Base-by-base conservation (phyloP, 371 early-diverging fungal genomes). In the Mortierella sp. region DNA sequence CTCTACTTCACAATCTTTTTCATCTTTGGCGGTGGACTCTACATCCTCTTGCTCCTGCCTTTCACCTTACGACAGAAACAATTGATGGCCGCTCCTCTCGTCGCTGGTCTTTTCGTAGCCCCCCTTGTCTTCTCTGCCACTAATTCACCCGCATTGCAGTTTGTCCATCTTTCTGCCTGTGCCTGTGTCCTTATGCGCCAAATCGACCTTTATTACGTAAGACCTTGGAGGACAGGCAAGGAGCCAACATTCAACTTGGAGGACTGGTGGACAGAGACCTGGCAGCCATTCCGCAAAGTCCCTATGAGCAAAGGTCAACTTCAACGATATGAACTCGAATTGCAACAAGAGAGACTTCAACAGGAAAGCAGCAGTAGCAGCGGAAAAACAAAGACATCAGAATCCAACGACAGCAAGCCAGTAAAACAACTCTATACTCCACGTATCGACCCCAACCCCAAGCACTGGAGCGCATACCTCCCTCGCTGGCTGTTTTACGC, bases 251-350 rank as follows among this genome's bases (percentile, higher is more conserved):
- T 80, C 52, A 74, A 74, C 50, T 52, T 74, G 11, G 80, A 80
- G 36, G 80, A 80, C 48, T 80, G 80, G 80, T 74, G 63, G 65
- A 48, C 58, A 19, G 80, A 80, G 69, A 52, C 61, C 62, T 80
- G 80, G 80, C 61, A 64, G 45, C 80, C 80, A 65, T 80, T 80
- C 75, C 80, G 80, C 40, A 80, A 80, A 57, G 59, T 80, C 8
- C 80, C 80, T 38, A 63, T 80, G 72, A 74, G 62, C 58, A 80
- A 80, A 55, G 72, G 71, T 16, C 80, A 80, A 45, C 66, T 80
- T 36, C 75, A 80, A 36, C 68, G 72, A 4, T 67, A 19, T 28
- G 80, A 80, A 28, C 75, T 80, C 58, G 80, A 80, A 47, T 21
- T 68, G 8, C 71, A 74, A 21, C 80, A 74, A 40, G 2, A 60